These are phyloP conservation scores for Candida jianshihensis DNA, from an alignment of 805 yeast species.

Conservation along the genomic window DNA sequence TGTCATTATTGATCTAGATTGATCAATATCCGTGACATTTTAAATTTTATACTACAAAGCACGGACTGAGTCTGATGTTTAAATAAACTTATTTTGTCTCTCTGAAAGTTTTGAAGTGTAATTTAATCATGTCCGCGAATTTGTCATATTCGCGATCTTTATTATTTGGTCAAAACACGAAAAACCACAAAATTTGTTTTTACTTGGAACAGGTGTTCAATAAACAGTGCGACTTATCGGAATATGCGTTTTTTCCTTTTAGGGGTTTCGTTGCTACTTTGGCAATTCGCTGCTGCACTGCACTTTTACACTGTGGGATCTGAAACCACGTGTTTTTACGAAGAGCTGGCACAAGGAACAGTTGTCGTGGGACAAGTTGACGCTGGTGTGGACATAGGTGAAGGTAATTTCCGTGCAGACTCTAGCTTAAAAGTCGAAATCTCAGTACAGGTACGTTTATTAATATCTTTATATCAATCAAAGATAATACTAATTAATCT, in stretches of 20 bases:
- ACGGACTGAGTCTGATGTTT: too few species aligned
- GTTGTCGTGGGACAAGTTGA: constrained; percentile 74
- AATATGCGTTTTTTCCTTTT: neutral
- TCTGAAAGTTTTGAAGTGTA: too few species aligned
- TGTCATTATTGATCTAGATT: constrained; percentile 12
- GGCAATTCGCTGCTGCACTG: constrained; percentile 22
- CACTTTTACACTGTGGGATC: constrained; percentile 79
- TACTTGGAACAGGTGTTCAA: too few species aligned
- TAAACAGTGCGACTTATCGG: too few species aligned
- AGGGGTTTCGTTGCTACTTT: constrained; percentile 1
- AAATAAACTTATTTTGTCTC: too few species aligned
- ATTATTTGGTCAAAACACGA: too few species aligned
- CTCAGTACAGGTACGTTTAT: constrained; percentile 51
- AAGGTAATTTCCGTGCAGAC: constrained; percentile 43
- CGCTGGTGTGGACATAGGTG: constrained; percentile 48
- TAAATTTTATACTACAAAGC: too few species aligned
- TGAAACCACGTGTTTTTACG: constrained; percentile 74
- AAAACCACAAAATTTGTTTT: too few species aligned
- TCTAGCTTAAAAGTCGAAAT: constrained; percentile 54
- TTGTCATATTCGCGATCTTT: too few species aligned
- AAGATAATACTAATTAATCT: constrained; percentile 9
- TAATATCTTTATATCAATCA: neutral
- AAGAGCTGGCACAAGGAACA: constrained; percentile 72
- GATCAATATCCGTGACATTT: too few species aligned
- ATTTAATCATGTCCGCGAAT: too few species aligned